Evolutionary conservation across 345 rosid species (phyloP), one percentile per base, ranked within the genome.

Genomic region (Kernera saxatilis): DNA sequence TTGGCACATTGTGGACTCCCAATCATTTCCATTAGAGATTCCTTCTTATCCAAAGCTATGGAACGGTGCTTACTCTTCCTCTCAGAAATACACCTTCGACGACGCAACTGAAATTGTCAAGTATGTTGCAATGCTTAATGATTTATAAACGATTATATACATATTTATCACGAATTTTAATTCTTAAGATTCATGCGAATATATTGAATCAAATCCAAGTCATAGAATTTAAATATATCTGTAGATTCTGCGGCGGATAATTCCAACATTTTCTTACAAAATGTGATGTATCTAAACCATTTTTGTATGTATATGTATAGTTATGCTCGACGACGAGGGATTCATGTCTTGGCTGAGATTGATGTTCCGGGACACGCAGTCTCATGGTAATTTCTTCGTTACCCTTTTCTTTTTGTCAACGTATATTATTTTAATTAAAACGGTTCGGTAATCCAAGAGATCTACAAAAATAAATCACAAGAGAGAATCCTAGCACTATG

Each of bases 351-450:
- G 77, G 91, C 92, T 56, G 95, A 88, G 76, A 64, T 86, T 65
- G 95, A 88, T 76, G 85, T 88, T 69, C 95, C 95, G 2, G 95
- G 95, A 56, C 95, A 88, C 70, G 87, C 90, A 45, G 82, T 65
- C 48, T 88, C 95, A 66, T 88, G 95, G 92, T 88, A 57, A 40
- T 17, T 46, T 61, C 18, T 15, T 17, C 1, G 19, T 50, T 4
- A 11, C 27, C 13, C n/a, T n/a, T n/a, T 37, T 56, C 13, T 15
- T 26, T 5, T 54, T n/a, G n/a, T n/a, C n/a, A n/a, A n/a, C n/a
- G n/a, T n/a, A n/a, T n/a, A n/a, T n/a, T n/a, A n/a, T n/a, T n/a
- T n/a, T n/a, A n/a, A n/a, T n/a, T n/a, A n/a, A n/a, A n/a, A n/a
- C n/a, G n/a, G n/a, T n/a, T n/a, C n/a, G n/a, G n/a, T n/a, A n/a